Conservation (phyloP, 768 basidiomycete genomes). For the Boletus rubroflammeus region DNA sequence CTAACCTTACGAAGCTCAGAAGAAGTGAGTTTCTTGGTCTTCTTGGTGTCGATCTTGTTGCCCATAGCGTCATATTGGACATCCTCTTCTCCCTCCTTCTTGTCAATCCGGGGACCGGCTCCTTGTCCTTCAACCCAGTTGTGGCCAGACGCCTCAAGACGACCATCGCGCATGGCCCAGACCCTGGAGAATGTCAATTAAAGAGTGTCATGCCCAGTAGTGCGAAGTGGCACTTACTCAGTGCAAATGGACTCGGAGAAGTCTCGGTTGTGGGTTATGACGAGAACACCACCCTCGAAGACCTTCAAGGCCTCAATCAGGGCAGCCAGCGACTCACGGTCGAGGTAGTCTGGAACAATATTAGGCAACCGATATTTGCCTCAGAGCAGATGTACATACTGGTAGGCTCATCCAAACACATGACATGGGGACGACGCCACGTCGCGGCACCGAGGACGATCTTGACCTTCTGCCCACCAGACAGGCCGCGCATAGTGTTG, state of each 20-base stretch:
- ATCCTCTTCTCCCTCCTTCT: constrained; percentile 87
- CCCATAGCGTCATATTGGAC: constrained; percentile 96
- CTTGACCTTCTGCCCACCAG: constrained; percentile 99
- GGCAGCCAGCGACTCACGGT: constrained; percentile 98
- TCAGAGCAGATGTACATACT: constrained; percentile 43
- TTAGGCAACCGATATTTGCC: not conserved
- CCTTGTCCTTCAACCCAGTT: constrained; percentile 99
- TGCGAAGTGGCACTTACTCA: constrained; percentile 44
- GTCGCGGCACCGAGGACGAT: constrained; percentile 97
- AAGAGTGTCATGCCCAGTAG: not conserved
- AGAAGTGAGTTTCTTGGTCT: constrained; percentile 82
- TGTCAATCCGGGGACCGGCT: constrained; percentile 90
- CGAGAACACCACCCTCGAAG: constrained; percentile 97
- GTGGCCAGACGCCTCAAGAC: constrained; percentile 94
- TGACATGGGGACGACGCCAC: constrained; percentile 97
- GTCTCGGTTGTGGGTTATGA: constrained; percentile 98
- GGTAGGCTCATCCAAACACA: constrained; percentile 96
- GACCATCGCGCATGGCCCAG: constrained; percentile 99
- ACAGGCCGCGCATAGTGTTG: constrained; percentile 98
- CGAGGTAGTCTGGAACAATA: constrained; percentile 77
- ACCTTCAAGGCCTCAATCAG: constrained; percentile 97
- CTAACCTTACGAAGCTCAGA: constrained; percentile 77
- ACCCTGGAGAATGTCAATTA: constrained; percentile 43
- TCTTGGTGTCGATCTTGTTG: constrained; percentile 88
- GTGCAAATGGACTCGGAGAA: constrained; percentile 98